Evolutionary conservation across 352 stramenopile species (phyloP).

Genomic region (Globisporangium barbulae): DNA sequence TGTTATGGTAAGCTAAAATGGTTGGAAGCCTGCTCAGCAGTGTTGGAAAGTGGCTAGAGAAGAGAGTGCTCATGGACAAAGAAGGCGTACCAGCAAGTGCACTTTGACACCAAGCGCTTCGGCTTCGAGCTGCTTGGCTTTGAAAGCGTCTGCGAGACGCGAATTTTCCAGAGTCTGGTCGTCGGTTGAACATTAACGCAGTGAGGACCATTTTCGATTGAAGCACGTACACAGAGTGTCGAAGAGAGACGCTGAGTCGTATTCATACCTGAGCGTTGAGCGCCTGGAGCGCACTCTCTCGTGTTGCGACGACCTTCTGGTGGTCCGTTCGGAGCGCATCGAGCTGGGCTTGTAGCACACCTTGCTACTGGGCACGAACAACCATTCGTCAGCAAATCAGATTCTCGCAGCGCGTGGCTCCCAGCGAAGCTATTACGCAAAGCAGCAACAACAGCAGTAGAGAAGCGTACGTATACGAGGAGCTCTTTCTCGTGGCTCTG

Average conservation of each 20-base stretch:
- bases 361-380: neutral
- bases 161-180: constrained; percentile 20
- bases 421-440: neutral
- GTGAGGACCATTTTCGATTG: neutral
- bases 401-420: too few relatives aligned
- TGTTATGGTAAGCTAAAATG: neutral
- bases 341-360: constrained; percentile 15
- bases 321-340: constrained; percentile 20
- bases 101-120: constrained; percentile 15
- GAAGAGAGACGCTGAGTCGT: neutral
- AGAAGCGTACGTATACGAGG: constrained; percentile 6
- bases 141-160: constrained; percentile 18
- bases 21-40: neutral
- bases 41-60: neutral
- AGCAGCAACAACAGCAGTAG: neutral
- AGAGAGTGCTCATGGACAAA: neutral
- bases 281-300: constrained; percentile 16
- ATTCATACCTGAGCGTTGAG: constrained; percentile 21
- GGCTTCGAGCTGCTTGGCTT: constrained; percentile 31
- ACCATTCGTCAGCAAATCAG: neutral
- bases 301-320: constrained; percentile 15
- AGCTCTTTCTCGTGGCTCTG: constrained; percentile 2
- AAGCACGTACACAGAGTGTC: neutral
- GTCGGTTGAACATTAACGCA: neutral
- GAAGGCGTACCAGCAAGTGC: constrained; percentile 22